Base-by-base conservation (phyloP, 176 grass and related monocot species). In the Bonia amplexicaulis region DNA sequence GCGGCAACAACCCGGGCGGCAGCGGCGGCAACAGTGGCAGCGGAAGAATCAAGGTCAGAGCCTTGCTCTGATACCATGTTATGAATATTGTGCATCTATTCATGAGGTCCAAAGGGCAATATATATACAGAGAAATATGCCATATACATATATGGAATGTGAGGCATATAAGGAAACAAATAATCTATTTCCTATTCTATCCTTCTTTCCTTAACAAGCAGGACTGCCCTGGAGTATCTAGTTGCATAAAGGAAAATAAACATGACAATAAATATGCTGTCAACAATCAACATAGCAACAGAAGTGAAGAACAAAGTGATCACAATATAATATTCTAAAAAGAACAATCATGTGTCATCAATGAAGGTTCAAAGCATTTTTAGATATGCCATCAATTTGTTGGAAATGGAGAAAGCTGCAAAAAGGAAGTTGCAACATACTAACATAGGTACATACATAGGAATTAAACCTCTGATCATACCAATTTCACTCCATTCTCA, bases 171-270 rank as follows among this genome's bases (percentile, higher is more conserved):
- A n/a, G n/a, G n/a, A n/a, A n/a, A n/a, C n/a, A n/a, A n/a, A n/a
- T n/a, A n/a, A n/a, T n/a, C n/a, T n/a, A n/a, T n/a, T n/a, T n/a
- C n/a, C n/a, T n/a, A n/a, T n/a, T n/a, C n/a, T n/a, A n/a, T n/a
- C n/a, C n/a, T n/a, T n/a, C n/a, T n/a, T n/a, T n/a, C n/a, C n/a
- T n/a, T n/a, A n/a, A n/a, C n/a, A n/a, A 78, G 19, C 80, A 71
- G 51, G 45, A 89, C 51, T 54, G 71, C 67, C 65, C 42, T 87
- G 80, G 82, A 95, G 87, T 80, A 95, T 95, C 93, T 95, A 76
- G 62, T 84, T 84, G 62, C 71, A 76, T 17, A 58, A 22, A 59
- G 40, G 61, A 83, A 90, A 84, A 80, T 9, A 58, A 74, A 41
- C 5, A 81, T 61, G 40, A 25, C 62, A 62, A 69, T 69, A 76